phyloP scores from a whole-genome alignment of 176 grass and related monocot genomes.

The Calamus simplicifolius region DNA sequence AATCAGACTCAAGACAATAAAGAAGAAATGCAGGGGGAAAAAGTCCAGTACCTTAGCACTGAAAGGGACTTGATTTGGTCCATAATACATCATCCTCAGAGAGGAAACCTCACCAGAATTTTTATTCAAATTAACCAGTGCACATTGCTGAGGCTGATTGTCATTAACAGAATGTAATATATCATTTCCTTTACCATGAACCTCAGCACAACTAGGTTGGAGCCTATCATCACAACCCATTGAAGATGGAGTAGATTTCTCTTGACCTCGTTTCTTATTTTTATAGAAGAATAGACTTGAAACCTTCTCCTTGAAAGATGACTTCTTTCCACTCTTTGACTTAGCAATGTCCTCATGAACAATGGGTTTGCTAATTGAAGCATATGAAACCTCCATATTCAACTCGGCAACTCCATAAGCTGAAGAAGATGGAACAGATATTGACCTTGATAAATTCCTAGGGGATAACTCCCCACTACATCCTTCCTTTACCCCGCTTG shows the following conservation, averaged over 20 bases:
- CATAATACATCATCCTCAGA: constrained; percentile 21
- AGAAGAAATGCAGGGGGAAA: background rate
- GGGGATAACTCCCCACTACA: background rate
- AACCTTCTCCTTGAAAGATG: constrained; percentile 66
- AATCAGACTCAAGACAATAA: background rate
- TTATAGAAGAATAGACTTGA: constrained; percentile 75
- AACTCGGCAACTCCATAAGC: constrained; percentile 23
- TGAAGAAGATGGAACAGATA: constrained; percentile 55
- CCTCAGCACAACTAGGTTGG: constrained; percentile 5
- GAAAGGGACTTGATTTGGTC: constrained; percentile 16
- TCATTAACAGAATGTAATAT: constrained; percentile 7
- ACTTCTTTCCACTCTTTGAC: constrained; percentile 47
- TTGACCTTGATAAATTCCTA: constrained; percentile 45
- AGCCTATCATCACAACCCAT: constrained; percentile 11
- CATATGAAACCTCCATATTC: constrained; percentile 10
- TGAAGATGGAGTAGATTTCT: constrained; percentile 25
- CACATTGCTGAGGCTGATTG: constrained; percentile 11
- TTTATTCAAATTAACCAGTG: constrained; percentile 13
- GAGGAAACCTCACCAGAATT: constrained; percentile 13
- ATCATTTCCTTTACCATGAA: constrained; percentile 17
- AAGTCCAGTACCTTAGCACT: constrained; percentile 42
- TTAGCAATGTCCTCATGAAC: constrained; percentile 33
- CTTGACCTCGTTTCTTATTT: constrained; percentile 40
- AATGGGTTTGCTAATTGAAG: constrained; percentile 4
- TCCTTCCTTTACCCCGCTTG: background rate